phyloP scores from a whole-genome alignment of 2,329 filamentous ascomycete genomes.

The Arthrocladium fulminans region DNA sequence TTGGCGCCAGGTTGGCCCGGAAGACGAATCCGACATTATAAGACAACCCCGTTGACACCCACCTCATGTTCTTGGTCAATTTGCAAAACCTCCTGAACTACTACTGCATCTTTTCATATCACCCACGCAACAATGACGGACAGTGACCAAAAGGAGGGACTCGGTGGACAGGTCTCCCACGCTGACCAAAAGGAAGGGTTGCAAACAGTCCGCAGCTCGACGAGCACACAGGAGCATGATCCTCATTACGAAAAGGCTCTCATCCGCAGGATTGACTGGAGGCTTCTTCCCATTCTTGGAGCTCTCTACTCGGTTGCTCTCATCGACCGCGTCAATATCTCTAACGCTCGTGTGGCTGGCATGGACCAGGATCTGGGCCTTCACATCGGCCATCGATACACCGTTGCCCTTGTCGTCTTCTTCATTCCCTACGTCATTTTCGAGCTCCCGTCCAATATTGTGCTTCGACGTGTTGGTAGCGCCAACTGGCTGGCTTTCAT shows the following conservation, averaged over 20 bases:
- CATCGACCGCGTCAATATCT: conserved; percentile 44
- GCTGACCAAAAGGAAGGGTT: too few relatives aligned
- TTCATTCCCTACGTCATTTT: conserved; percentile 21
- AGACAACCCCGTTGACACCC: too few relatives aligned
- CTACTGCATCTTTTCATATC: too few relatives aligned
- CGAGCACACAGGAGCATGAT: too few relatives aligned
- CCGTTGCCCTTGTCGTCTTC: conserved; percentile 35
- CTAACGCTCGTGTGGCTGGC: conserved; percentile 47
- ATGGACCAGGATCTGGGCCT: conserved; percentile 44
- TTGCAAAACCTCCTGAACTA: too few relatives aligned
- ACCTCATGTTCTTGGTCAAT: too few relatives aligned
- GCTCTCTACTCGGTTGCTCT: conserved; percentile 33
- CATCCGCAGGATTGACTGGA: conserved; percentile 38
- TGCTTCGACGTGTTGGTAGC: conserved; percentile 33
- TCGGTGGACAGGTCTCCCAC: too few relatives aligned
- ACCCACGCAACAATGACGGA: too few relatives aligned
- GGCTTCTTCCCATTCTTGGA: conserved; percentile 36
- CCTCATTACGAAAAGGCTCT: not conserved
- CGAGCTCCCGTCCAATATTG: conserved; percentile 40
- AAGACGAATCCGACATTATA: too few relatives aligned
- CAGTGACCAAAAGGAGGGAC: too few relatives aligned
- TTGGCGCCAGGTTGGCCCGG: too few relatives aligned
- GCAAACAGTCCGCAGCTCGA: too few relatives aligned
- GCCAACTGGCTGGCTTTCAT: conserved; percentile 17
- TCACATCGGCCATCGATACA: conserved; percentile 38